These are phyloP conservation scores for Pichia sp. DNA, from an alignment of 1,139 yeast genomes.

Conservation along the genomic window DNA sequence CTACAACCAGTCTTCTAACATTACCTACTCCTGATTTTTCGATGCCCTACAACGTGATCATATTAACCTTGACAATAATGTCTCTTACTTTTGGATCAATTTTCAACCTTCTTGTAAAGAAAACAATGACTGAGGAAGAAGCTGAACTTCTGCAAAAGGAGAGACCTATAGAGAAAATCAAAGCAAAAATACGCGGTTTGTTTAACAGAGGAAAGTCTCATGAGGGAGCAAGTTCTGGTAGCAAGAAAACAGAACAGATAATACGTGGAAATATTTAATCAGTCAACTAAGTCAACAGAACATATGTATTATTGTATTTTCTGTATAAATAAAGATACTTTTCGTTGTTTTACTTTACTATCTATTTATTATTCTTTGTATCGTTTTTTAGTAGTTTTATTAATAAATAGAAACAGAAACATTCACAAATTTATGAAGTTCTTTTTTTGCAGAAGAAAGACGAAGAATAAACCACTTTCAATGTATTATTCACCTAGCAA, in stretches of 20 bases:
- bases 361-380: too few relatives aligned
- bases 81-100: constrained; percentile 86
- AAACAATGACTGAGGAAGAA: constrained; percentile 72
- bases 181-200: constrained; percentile 6
- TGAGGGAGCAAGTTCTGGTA: background rate
- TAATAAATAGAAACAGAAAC: too few relatives aligned
- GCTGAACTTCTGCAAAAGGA: constrained; percentile 37
- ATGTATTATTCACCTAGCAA: too few relatives aligned
- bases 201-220: background rate
- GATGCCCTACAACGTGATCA: constrained; percentile 98
- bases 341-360: too few relatives aligned
- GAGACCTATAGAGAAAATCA: constrained; percentile 10
- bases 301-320: too few relatives aligned
- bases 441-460: too few relatives aligned
- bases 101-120: constrained; percentile 71
- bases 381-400: too few relatives aligned
- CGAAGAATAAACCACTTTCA: too few relatives aligned
- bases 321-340: too few relatives aligned
- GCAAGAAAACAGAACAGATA: background rate
- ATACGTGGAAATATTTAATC: too few relatives aligned
- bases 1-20: constrained; percentile 77
- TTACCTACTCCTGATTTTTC: constrained; percentile 97
- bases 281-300: too few relatives aligned
- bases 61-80: constrained; percentile 88
- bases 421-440: too few relatives aligned